Base-by-base conservation (phyloP, 257 asterid genomes). In the Solanum chiquidenum region DNA sequence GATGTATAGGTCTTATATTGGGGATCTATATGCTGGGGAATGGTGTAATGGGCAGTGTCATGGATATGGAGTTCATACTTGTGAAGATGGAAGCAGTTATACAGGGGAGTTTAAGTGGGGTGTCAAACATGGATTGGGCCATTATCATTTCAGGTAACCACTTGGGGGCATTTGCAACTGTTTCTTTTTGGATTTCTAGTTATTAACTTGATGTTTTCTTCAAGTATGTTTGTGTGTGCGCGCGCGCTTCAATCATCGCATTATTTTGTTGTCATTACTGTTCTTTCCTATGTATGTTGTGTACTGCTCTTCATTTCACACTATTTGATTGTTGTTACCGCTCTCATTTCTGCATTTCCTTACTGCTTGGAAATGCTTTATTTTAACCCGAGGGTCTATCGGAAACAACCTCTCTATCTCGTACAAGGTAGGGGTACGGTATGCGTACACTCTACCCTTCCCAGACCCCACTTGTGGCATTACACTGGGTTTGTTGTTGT, bases 41-140 rank as follows among this genome's bases (percentile, higher is more conserved):
- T 92, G 94, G 94, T 90, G 90, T 69, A 91, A 88, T 35, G 94
- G 94, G 4, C 94, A 92, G 87, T 87, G 92, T 34, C 91, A 92
- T 88, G 94, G 94, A 14, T 66, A 6, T 85, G 94, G 94, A 21
- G 75, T 88, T 29, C 91, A 91, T 84, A 89, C 92, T 76, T 90
- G 91, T 86, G 88, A 88, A 38, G 94, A 92, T 87, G 94, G 93
- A 12, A 92, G 94, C 86, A 87, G 88, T 85, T 92, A 92, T 68
- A 77, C 82, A 29, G 94, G 94, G 66, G 93, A 88, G 83, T 92
- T 90, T 75, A 92, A 91, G 77, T 89, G 91, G 89, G 94, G 94
- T 38, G 92, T 91, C 49, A 91, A 92, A 87, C 94, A 92, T 90
- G 94, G 94, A 9, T 90, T 92, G 88, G 94, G 94, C 38, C 85